A percentile compares a stretch with the other conserved stretches of the same genome.
Conservation (phyloP, 257 asterid genomes). For the Solanum ossicruentum region DNA sequence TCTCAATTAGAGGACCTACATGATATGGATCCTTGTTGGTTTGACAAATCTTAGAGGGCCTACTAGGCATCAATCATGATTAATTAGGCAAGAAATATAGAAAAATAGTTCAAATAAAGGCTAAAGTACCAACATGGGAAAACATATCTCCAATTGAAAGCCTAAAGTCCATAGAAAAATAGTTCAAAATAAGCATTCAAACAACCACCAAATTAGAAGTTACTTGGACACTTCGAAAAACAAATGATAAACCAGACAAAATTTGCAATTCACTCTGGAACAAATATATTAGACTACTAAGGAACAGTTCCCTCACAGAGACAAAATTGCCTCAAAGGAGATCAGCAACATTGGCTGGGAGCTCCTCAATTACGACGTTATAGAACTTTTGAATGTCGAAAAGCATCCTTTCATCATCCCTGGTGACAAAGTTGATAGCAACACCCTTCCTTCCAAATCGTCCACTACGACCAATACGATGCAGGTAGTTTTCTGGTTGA, state of each 20-base stretch:
- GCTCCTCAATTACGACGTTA: conserved; percentile 27
- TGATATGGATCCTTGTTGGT: background rate
- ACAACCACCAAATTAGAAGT: background rate
- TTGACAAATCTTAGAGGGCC: background rate
- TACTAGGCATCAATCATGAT: background rate
- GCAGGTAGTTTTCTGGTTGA: conserved; percentile 47
- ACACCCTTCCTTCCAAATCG: conserved; percentile 62
- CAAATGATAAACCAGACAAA: background rate
- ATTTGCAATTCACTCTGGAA: background rate
- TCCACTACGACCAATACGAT: conserved; percentile 54
- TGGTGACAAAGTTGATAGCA: conserved; percentile 49
- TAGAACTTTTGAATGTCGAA: conserved; percentile 25
- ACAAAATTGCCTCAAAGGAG: conserved; percentile 19
- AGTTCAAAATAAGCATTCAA: background rate
- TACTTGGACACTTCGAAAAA: background rate
- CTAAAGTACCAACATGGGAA: background rate
- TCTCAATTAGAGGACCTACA: background rate
- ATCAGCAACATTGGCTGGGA: conserved; percentile 51
- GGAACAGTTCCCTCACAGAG: background rate
- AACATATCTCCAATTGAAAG: background rate
- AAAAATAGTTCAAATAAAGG: too few species aligned
- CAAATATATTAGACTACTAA: background rate
- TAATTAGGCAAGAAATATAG: background rate
- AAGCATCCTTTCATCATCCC: conserved; percentile 48
- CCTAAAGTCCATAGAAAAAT: background rate